Evolutionary conservation across 169 alveolate species (phyloP), one percentile per base, ranked within the genome.

Genomic region (Toxoplasma gondii): DNA sequence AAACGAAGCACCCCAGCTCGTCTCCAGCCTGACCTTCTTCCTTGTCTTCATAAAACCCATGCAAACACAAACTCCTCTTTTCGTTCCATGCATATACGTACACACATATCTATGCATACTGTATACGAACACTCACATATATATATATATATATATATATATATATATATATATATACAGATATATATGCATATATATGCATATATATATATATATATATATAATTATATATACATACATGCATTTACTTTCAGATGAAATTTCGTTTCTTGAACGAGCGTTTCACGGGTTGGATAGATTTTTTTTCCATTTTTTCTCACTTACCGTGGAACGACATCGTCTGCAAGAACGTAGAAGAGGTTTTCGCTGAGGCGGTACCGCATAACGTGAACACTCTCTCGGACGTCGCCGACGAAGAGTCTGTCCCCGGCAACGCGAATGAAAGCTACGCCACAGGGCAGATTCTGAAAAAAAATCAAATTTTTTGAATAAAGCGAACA

Each of bases 371-470:
- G 96, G 34, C 96, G 96, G 93, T 97, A 98, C 82, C 98, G 97
- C 93, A 99, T 97, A 43, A 99, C 98, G 88, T 98, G 98, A n/a
- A 99, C 96, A 64, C 99, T 97, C 94, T 99, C 99, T 49, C 99
- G 91, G 27, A 98, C 93, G 94, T 99, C 99, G 12, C 99, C 98
- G 38, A 98, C 99, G 96, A 97, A 99, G 38, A 99, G 98, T 34
- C 99, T 97, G 83, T 98, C 98, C 34, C 98, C 98, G 36, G 94
- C 94, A 69, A 97, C 98, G 49, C 96, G 96, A 34, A 98, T 87
- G 98, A 98, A 97, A 88, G 95, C 95, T 82, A 97, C 88, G 4
- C 98, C 98, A n/a, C 92, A 93, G n/a, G 97, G 97, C 86, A 96
- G 91, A 88, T 88, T 94, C 96, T 94, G 88, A 19, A 17, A n/a